Conservation (phyloP, 1,139 yeast genomes). For the Hansenula lynferdii region DNA sequence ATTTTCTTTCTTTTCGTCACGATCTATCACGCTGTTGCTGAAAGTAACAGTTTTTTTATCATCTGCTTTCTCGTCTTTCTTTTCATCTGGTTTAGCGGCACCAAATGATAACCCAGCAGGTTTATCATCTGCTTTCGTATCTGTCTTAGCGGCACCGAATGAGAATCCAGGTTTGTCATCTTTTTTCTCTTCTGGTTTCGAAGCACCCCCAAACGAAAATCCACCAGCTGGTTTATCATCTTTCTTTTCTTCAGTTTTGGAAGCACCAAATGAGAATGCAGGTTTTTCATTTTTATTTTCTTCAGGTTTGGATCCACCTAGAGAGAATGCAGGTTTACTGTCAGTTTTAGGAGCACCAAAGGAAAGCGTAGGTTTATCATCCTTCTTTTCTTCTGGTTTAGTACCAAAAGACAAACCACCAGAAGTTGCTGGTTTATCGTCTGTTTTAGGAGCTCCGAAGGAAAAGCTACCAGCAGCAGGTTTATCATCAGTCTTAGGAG, state of each 20-base stretch:
- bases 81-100: conserved; percentile 23
- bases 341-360: conserved; percentile 19
- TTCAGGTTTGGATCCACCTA: conserved; percentile 17
- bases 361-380: conserved; percentile 19
- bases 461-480: no score
- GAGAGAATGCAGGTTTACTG: conserved; percentile 16
- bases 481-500: no score
- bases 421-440: conserved; percentile 16
- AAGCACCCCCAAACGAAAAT: conserved; percentile 21
- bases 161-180: conserved; percentile 18
- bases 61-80: conserved; percentile 22
- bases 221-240: conserved; percentile 17
- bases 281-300: conserved; percentile 13
- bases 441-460: conserved; percentile 5
- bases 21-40: conserved; percentile 16
- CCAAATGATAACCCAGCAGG: conserved; percentile 19
- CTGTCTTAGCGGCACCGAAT: conserved; percentile 16
- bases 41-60: conserved; percentile 22
- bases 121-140: conserved; percentile 13
- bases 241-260: conserved; percentile 16
- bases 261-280: conserved; percentile 24
- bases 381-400: conserved; percentile 11
- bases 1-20: conserved; percentile 22
- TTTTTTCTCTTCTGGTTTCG: conserved; percentile 16
- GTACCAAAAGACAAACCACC: conserved; percentile 20